These are phyloP conservation scores for Penicillium coffeae DNA, from an alignment of 495 filamentous ascomycete genomes.

Conservation along the genomic window DNA sequence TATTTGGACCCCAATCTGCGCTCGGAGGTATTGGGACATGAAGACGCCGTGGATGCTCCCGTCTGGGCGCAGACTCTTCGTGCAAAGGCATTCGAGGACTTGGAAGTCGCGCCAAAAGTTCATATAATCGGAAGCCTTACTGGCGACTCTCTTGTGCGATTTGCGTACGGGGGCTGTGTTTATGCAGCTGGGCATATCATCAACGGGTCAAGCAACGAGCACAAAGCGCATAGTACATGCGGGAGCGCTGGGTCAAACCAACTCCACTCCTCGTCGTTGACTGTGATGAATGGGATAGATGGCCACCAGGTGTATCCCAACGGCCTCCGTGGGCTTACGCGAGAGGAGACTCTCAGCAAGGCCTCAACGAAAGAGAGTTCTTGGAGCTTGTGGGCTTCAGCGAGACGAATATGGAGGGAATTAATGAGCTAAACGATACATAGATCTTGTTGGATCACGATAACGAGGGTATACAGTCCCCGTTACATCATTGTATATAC, in stretches of 20 bases:
- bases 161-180: conserved; percentile 59
- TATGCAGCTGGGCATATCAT: conserved; percentile 56
- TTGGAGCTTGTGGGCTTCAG: conserved; percentile 22
- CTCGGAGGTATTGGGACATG: conserved; percentile 43
- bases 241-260: conserved; percentile 16
- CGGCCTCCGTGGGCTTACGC: conserved; percentile 7
- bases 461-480: background rate
- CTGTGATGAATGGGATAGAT: conserved; percentile 42
- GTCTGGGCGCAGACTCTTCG: conserved; percentile 57
- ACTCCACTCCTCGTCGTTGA: conserved; percentile 20
- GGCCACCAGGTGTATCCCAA: conserved; percentile 34
- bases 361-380: conserved; percentile 13
- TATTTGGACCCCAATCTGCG: conserved; percentile 52
- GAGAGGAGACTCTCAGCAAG: conserved; percentile 24
- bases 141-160: conserved; percentile 62
- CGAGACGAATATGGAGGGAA: conserved; percentile 21
- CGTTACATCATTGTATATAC: too few relatives aligned
- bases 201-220: conserved; percentile 12
- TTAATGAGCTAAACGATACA: conserved; percentile 2
- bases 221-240: conserved; percentile 12
- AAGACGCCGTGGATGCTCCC: conserved; percentile 20
- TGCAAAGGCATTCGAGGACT: conserved; percentile 46
- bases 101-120: conserved; percentile 53
- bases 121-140: conserved; percentile 62
- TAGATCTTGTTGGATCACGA: background rate